Base-by-base conservation (phyloP, 2,329 filamentous ascomycete genomes). In the Calonectria henricotiae region DNA sequence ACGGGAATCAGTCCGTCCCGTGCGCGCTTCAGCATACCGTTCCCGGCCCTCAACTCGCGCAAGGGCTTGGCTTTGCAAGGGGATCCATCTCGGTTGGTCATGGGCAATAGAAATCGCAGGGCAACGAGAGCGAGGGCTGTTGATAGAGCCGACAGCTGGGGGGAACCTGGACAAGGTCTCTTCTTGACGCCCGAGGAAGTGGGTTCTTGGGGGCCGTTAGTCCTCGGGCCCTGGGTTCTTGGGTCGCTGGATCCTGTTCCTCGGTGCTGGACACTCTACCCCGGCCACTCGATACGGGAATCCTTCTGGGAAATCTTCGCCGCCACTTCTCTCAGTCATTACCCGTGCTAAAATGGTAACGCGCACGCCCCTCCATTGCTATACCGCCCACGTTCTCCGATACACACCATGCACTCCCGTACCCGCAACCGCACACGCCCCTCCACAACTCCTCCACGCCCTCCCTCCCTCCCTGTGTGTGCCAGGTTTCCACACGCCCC, bases 401-500 rank as follows among this genome's bases (percentile, higher is more conserved):
- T 58, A 17, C 55, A 62, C 13, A n/a, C 54, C 64, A 46, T 20
- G 32, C 73, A 68, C 62, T 61, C 20, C 20, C 20, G 32, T 73
- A 68, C 73, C 66, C 67, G 49, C 67, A 61, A 67, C 62, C 71
- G 54, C 63, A 46, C 55, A 65, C 67, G 68, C 71, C 67, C 74
- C 67, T 63, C 51, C 62, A 69, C 67, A 32, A 43, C 43, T 65
- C 47, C 55, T 61, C 61, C 62, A 70, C 41, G 58, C 67, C 66
- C 46, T 47, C 62, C 51, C 63, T 44, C 55, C 70, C 71, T 39
- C 64, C 43, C 65, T 17, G 51, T 47, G 35, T 20, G 51, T 67
- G 70, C 65, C 70, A 70, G 73, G 65, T 70, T 69, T 61, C 30
- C 65, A 68, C 65, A 68, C 75, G 66, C 72, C 71, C 75, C 66